These are phyloP conservation scores for Nepenthes gracilis DNA, from an alignment of 148 eudicot species.

Conservation along the genomic window DNA sequence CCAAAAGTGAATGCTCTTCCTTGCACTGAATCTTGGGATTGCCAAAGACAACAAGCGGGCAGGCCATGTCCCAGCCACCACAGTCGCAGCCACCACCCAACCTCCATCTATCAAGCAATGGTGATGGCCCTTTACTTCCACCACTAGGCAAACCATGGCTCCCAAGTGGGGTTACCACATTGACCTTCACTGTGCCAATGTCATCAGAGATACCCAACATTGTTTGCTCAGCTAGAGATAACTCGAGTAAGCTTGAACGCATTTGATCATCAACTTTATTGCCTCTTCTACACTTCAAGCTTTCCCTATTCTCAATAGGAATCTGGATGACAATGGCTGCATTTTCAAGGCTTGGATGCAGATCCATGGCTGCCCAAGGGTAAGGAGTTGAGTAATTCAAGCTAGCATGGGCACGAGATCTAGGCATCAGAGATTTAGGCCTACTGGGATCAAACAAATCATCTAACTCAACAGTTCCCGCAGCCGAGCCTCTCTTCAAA, in stretches of 20 bases:
- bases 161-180: slow-evolving; percentile 65
- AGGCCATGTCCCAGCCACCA: slow-evolving; percentile 98
- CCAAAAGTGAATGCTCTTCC: slow-evolving; percentile 21
- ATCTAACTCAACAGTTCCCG: slow-evolving; percentile 22
- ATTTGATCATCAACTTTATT: slow-evolving; percentile 29
- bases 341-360: slow-evolving; percentile 59
- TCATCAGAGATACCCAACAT: slow-evolving; percentile 19
- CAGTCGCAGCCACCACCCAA: slow-evolving; percentile 88
- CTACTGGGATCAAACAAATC: slow-evolving; percentile 23
- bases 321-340: slow-evolving; percentile 62
- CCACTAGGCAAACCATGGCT: slow-evolving; percentile 63
- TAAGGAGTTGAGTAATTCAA: slow-evolving; percentile 24
- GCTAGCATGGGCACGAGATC: slow-evolving; percentile 11
- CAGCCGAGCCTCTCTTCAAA: slow-evolving; percentile 13
- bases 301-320: slow-evolving; percentile 71
- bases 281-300: slow-evolving; percentile 53
- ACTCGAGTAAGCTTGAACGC: slow-evolving; percentile 25
- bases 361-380: slow-evolving; percentile 37
- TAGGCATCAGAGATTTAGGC: slow-evolving; percentile 20
- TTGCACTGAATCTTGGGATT: slow-evolving; percentile 27
- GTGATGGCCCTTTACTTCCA: slow-evolving; percentile 57
- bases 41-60: slow-evolving; percentile 59
- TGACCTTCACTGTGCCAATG: slow-evolving; percentile 26
- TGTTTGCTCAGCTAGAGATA: slow-evolving; percentile 19
- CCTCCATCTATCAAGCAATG: slow-evolving; percentile 82